These are phyloP conservation scores for Nicotiana benthamiana DNA, from an alignment of 257 asterid species.

Conservation along the genomic window DNA sequence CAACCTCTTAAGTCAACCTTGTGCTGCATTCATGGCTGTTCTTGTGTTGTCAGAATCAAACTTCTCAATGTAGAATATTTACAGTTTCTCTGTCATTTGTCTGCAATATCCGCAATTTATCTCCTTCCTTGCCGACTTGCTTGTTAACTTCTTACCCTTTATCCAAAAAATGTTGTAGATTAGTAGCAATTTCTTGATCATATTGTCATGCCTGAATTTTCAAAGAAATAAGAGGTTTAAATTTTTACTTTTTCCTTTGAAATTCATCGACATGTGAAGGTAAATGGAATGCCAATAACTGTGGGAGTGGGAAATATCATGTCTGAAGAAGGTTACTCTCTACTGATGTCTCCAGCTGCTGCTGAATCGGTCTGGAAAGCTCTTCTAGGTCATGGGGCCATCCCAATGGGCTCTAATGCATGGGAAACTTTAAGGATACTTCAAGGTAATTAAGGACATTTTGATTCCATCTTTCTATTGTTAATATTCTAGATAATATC, in stretches of 20 bases:
- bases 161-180: neutral
- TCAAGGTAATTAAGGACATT: conserved; percentile 43
- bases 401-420: conserved; percentile 63
- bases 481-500: neutral
- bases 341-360: conserved; percentile 64
- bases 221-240: neutral
- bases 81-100: neutral
- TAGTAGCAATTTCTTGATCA: neutral
- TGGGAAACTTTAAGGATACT: conserved; percentile 91
- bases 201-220: neutral
- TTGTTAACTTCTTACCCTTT: neutral
- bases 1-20: neutral
- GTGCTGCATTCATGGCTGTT: neutral
- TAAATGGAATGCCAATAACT: conserved; percentile 80
- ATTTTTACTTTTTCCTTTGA: neutral
- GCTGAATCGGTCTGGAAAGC: conserved; percentile 63
- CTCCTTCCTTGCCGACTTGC: neutral
- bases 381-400: conserved; percentile 60
- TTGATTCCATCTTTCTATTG: neutral
- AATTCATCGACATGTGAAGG: conserved; percentile 38
- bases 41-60: neutral
- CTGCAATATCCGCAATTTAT: neutral
- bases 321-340: conserved; percentile 75
- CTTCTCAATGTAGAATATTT: neutral
- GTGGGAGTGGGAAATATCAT: conserved; percentile 78